phyloP scores from a whole-genome alignment of 768 basidiomycete genomes.

The Tylopilus intermedius region DNA sequence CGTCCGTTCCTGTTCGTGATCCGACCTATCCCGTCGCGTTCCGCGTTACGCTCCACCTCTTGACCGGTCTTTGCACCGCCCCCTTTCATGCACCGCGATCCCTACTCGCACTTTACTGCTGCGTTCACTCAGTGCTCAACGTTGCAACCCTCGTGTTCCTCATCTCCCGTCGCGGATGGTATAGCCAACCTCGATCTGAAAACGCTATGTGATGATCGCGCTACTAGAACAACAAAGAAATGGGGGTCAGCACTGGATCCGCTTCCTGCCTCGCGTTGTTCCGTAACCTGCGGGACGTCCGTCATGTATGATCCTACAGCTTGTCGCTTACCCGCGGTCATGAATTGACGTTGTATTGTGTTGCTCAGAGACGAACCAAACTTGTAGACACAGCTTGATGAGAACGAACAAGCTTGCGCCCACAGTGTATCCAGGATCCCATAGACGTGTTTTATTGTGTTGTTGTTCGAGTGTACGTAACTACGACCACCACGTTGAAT shows the following conservation, averaged over 20 bases:
- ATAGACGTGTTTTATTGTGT: slow-evolving; percentile 10
- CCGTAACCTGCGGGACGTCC: slow-evolving; percentile 16
- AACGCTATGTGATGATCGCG: slow-evolving; percentile 6
- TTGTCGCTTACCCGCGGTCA: slow-evolving; percentile 5
- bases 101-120: neutral
- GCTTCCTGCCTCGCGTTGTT: slow-evolving; percentile 15
- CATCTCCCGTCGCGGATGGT: neutral
- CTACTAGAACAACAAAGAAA: neutral
- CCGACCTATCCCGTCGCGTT: slow-evolving; percentile 15
- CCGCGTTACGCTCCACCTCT: neutral
- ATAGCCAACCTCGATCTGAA: neutral
- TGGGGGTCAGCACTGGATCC: slow-evolving; percentile 3
- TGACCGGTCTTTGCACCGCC: slow-evolving; percentile 1
- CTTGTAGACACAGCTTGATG: too few species aligned
- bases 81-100: neutral
- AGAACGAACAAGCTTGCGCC: slow-evolving; percentile 4
- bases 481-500: slow-evolving; percentile 22
- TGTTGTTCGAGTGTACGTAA: slow-evolving; percentile 25
- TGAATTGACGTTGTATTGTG: slow-evolving; percentile 9
- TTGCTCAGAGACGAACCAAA: too few species aligned
- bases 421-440: slow-evolving; percentile 14
- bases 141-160: neutral
- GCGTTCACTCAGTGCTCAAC: neutral
- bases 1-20: slow-evolving; percentile 10
- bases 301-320: slow-evolving; percentile 20